Percentiles rank a stretch among this genome's conserved stretches.
Evolutionary conservation across 2,329 filamentous ascomycete species (phyloP).

Genomic region (Microdochium nivale): DNA sequence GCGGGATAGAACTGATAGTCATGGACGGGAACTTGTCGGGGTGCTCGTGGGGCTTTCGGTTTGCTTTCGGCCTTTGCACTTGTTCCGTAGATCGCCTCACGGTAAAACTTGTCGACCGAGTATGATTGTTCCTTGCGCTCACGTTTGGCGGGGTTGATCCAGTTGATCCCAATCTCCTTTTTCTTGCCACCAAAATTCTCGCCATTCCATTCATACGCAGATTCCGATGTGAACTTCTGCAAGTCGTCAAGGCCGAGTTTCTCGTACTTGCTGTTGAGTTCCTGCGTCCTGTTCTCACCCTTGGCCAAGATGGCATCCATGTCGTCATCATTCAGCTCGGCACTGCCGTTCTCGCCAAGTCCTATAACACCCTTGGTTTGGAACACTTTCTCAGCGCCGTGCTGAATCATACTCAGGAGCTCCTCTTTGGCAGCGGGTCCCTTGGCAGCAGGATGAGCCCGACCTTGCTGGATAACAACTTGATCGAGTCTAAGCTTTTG

Average conservation of each 20-base stretch:
- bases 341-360: constrained; percentile 44
- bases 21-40: constrained; percentile 84
- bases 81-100: constrained; percentile 69
- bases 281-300: constrained; percentile 80
- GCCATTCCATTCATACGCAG: constrained; percentile 98
- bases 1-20: constrained; percentile 97
- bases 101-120: constrained; percentile 98
- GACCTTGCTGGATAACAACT: constrained; percentile 94
- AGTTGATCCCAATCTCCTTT: constrained; percentile 85
- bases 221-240: constrained; percentile 96
- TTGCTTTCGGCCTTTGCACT: constrained; percentile 78
- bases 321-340: constrained; percentile 72
- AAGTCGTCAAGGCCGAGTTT: constrained; percentile 94
- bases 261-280: constrained; percentile 90
- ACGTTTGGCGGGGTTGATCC: constrained; percentile 98
- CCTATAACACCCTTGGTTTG: constrained; percentile 60
- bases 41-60: constrained; percentile 89
- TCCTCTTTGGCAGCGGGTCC: constrained; percentile 93
- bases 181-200: constrained; percentile 89
- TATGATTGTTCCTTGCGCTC: constrained; percentile 98
- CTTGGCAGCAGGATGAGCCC: constrained; percentile 83
- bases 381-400: constrained; percentile 94
- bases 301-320: constrained; percentile 82
- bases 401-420: constrained; percentile 94
- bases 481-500: constrained; percentile 96